Percentiles rank a stretch among this genome's conserved stretches.
phyloP scores from a whole-genome alignment of 75 land plant genomes.

The Sequoia sempervirens region DNA sequence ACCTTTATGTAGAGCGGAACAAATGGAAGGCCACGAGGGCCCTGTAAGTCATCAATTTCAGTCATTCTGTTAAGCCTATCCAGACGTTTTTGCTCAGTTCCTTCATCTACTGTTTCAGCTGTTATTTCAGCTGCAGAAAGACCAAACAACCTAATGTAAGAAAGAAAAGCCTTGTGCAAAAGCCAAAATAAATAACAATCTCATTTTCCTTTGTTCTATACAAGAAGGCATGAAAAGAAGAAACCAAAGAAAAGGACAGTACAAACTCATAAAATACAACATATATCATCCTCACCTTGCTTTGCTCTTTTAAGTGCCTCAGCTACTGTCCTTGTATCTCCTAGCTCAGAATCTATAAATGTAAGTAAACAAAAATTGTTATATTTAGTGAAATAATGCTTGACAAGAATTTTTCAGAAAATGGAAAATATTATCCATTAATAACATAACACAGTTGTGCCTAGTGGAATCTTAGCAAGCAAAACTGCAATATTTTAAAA shows the following conservation, averaged over 20 bases:
- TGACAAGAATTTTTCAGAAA: neutral
- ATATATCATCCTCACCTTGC: conserved; percentile 38
- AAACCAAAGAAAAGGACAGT: neutral
- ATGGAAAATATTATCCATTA: neutral
- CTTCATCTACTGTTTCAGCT: conserved; percentile 32
- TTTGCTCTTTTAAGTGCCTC: conserved; percentile 85
- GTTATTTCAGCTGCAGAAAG: conserved; percentile 31
- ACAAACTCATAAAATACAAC: neutral
- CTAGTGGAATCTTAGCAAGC: neutral
- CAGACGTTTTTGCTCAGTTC: conserved; percentile 24
- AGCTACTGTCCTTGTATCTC: conserved; percentile 83
- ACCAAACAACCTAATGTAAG: neutral
- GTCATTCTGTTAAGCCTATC: conserved; percentile 66
- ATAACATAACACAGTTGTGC: neutral
- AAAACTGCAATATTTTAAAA: neutral
- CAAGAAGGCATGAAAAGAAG: neutral
- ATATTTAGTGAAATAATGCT: neutral
- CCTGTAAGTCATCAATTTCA: conserved; percentile 86
- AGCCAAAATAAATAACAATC: neutral
- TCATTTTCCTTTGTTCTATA: neutral
- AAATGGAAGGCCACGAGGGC: conserved; percentile 47
- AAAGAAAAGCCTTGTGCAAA: neutral
- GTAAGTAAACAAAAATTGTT: neutral
- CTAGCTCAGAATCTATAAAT: conserved; percentile 58
- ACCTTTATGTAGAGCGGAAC: conserved; percentile 90